phyloP scores from a whole-genome alignment of 306 rosid species.

The Herpetospermum pedunculosum region DNA sequence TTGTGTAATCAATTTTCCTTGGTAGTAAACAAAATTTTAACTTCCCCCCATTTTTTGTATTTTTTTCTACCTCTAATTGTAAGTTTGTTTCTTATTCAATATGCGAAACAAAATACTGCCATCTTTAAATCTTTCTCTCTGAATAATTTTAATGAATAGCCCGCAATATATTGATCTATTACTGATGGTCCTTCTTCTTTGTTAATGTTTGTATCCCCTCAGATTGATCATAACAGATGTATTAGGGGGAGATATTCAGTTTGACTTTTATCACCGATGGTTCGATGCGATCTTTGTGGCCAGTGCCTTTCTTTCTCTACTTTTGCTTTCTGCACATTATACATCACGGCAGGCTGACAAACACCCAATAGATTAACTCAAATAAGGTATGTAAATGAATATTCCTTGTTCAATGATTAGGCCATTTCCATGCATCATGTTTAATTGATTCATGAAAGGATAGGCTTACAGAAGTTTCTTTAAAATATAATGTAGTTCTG shows the following conservation, averaged over 20 bases:
- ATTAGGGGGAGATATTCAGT: slow-evolving; percentile 95
- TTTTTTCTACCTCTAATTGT: neutral
- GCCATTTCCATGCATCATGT: neutral
- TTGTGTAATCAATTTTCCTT: neutral
- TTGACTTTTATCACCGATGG: slow-evolving; percentile 98
- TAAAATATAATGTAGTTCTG: neutral
- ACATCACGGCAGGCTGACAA: slow-evolving; percentile 94
- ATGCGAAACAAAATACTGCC: neutral
- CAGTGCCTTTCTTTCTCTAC: slow-evolving; percentile 95
- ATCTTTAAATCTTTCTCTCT: neutral
- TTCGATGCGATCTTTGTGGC: slow-evolving; percentile 97
- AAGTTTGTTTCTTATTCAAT: neutral
- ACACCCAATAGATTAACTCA: slow-evolving; percentile 73
- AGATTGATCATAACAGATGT: slow-evolving; percentile 98
- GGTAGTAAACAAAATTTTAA: neutral
- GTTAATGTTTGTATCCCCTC: slow-evolving; percentile 16
- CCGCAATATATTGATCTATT: neutral
- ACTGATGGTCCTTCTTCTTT: neutral
- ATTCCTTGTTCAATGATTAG: neutral
- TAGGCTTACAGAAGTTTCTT: neutral
- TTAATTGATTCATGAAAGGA: neutral
- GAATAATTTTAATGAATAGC: neutral
- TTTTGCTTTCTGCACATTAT: slow-evolving; percentile 88
- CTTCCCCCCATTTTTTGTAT: neutral
- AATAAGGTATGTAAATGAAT: neutral